Base-by-base conservation (phyloP, 805 yeast genomes). In the Cyberlindnera euphorbiiphila region DNA sequence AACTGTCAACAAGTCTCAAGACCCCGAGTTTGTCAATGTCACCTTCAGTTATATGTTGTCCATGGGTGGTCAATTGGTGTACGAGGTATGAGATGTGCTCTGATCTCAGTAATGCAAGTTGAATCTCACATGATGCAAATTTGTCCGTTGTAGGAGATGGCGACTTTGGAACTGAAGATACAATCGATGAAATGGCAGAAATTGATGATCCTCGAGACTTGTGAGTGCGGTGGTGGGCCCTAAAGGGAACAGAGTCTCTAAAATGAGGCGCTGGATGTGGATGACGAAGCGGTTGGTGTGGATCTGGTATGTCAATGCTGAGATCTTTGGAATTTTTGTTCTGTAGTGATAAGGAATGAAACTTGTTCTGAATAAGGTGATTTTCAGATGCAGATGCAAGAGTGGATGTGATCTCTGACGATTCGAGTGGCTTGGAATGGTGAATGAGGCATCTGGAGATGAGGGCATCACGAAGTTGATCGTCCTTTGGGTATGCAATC, bases 1-100 rank as follows among this genome's bases (percentile, higher is more conserved):
- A 46, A 10, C 32, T 45, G 45, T 67, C 71, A 9, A 64, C 62
- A 9, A 65, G 34, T 35, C 71, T 50, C 29, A 67, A 39, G 6
- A 55, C 36, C 0, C 72, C 72, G 41, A 53, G 59, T 4, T 56
- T 45, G 34, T 64, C 66, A 15, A 62, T 36, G 15, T 51, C 47
- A 41, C 56, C 47, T 21, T 53, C 60, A 1, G 38, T 29, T 10
- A 64, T 28, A 1, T 37, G 14, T 1, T 38, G 22, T 3, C 51
- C 38, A 32, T 53, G 54, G 16, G 46, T 47, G 9, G 37, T 26
- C 8, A 42, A 26, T 9, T 49, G 31, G 2, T 37, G 39, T 1
- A 51, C 14, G 8, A 54, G 32, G 15, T 30, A n/a, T 1, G 39
- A 5, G 16, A 45, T 41, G 26, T 46, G 47, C 22, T 49, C 48